These are phyloP conservation scores for Quercus dentata DNA, from an alignment of 306 rosid genomes.

Conservation along the genomic window DNA sequence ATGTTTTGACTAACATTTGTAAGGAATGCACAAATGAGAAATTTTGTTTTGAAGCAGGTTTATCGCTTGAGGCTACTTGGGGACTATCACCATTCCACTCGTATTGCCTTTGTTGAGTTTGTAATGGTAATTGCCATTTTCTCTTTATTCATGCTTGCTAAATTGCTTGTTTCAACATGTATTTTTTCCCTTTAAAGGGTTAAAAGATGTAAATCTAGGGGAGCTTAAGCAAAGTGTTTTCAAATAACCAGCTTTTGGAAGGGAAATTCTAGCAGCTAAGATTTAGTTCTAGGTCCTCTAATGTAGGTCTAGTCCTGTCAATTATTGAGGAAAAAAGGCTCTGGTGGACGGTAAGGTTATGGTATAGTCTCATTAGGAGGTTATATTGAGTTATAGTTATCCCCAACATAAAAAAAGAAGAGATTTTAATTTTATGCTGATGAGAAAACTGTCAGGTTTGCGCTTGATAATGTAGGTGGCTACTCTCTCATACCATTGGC, in stretches of 20 bases:
- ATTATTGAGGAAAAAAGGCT: not conserved
- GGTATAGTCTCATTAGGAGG: not conserved
- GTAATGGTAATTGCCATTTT: conserved; percentile 48
- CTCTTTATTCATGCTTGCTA: conserved; percentile 7
- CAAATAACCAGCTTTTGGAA: not conserved
- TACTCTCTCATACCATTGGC: not conserved
- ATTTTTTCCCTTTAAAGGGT: not conserved
- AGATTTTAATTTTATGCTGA: not conserved
- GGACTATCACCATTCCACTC: conserved; percentile 94
- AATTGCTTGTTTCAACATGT: not conserved
- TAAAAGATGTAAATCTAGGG: not conserved
- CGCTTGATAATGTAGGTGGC: not conserved
- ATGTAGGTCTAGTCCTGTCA: not conserved
- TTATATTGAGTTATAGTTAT: not conserved
- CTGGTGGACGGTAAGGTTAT: not conserved
- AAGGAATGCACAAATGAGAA: not conserved
- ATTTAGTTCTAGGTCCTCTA: not conserved
- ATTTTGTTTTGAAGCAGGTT: conserved; percentile 39
- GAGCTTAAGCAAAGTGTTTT: not conserved
- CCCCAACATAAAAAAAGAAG: not conserved
- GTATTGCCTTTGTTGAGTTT: conserved; percentile 93
- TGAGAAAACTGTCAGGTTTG: not conserved
- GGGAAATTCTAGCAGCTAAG: not conserved
- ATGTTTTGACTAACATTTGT: not conserved
- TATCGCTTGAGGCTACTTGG: conserved; percentile 96